Conservation (phyloP, 139 green algal species). For the Monoraphidium neglectum region DNA sequence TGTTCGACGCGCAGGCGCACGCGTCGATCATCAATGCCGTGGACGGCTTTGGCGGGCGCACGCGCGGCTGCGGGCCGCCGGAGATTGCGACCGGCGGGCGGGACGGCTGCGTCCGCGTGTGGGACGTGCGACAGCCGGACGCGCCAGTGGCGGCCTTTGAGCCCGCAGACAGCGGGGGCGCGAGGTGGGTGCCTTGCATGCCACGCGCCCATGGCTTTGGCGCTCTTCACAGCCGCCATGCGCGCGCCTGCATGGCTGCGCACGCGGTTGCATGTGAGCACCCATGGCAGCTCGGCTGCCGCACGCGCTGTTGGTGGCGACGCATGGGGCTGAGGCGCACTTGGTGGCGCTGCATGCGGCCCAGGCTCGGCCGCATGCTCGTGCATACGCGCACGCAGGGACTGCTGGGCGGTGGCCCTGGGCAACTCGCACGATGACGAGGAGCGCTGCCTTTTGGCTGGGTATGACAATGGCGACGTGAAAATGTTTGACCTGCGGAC, state of each 20-base stretch:
- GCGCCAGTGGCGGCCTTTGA: conserved; percentile 85
- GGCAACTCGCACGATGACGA: conserved; percentile 85
- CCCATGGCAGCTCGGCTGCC: too few relatives aligned
- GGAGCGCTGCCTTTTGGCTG: conserved; percentile 84
- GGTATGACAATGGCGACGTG: conserved; percentile 88
- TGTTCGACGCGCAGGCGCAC: conserved; percentile 75
- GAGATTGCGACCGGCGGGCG: conserved; percentile 82
- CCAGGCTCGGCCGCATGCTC: not conserved
- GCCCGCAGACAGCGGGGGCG: conserved; percentile 57
- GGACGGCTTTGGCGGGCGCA: conserved; percentile 79
- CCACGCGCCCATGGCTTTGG: too few relatives aligned
- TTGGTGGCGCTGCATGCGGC: not conserved
- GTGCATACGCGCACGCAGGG: conserved; percentile 44
- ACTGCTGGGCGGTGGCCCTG: conserved; percentile 90
- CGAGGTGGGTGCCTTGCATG: conserved; percentile 46
- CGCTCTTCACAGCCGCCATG: too few relatives aligned
- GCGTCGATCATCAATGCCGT: conserved; percentile 79
- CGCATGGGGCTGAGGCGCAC: too few relatives aligned
- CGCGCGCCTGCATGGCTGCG: too few relatives aligned
- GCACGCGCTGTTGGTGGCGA: not conserved
- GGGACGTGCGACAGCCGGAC: conserved; percentile 82
- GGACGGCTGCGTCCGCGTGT: conserved; percentile 88
- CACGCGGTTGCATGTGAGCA: too few relatives aligned
- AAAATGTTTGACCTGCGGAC: conserved; percentile 88
- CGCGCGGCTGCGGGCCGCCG: conserved; percentile 68